These are phyloP conservation scores for Phytopythium chamaehyphon DNA, from an alignment of 352 stramenopile genomes.

Conservation along the genomic window DNA sequence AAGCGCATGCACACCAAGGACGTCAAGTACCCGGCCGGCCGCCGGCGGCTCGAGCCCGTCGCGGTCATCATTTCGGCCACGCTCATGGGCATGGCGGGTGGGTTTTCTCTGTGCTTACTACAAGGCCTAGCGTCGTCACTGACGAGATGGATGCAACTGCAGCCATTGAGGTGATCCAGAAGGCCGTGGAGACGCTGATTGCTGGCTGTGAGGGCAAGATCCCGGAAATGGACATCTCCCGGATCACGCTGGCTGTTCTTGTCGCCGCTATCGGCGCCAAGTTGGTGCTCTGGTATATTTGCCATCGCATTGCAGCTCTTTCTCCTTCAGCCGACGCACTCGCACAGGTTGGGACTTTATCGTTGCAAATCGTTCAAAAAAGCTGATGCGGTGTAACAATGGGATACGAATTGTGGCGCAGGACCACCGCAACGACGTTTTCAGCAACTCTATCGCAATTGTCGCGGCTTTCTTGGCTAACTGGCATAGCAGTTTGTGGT, in stretches of 20 bases:
- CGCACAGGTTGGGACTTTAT: conserved; percentile 41
- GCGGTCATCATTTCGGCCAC: conserved; percentile 95
- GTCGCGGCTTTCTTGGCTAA: conserved; percentile 70
- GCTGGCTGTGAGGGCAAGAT: conserved; percentile 56
- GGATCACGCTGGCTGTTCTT: conserved; percentile 63
- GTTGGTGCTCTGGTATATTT: conserved; percentile 78
- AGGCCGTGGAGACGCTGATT: conserved; percentile 82
- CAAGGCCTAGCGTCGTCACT: conserved; percentile 3
- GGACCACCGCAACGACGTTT: conserved; percentile 97
- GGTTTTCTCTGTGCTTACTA: conserved; percentile 7
- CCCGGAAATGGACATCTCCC: conserved; percentile 66
- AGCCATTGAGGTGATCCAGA: conserved; percentile 94
- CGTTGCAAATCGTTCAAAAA: not conserved
- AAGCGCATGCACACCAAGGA: conserved; percentile 86
- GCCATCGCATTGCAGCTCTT: conserved; percentile 51
- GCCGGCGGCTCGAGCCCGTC: conserved; percentile 91
- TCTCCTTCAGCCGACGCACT: conserved; percentile 72
- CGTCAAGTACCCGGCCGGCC: conserved; percentile 93
- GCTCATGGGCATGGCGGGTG: conserved; percentile 95
- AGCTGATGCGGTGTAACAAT: not conserved
- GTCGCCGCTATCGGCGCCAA: conserved; percentile 77
- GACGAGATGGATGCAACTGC: not conserved
- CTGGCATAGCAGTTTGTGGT: conserved; percentile 85
- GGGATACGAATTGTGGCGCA: conserved; percentile 24
- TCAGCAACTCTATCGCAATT: conserved; percentile 92